A percentile compares a stretch with the other conserved stretches of the same genome.
These are phyloP conservation scores for Hypomyces rosellus DNA, from an alignment of 2,329 filamentous ascomycete species.

Conservation along the genomic window DNA sequence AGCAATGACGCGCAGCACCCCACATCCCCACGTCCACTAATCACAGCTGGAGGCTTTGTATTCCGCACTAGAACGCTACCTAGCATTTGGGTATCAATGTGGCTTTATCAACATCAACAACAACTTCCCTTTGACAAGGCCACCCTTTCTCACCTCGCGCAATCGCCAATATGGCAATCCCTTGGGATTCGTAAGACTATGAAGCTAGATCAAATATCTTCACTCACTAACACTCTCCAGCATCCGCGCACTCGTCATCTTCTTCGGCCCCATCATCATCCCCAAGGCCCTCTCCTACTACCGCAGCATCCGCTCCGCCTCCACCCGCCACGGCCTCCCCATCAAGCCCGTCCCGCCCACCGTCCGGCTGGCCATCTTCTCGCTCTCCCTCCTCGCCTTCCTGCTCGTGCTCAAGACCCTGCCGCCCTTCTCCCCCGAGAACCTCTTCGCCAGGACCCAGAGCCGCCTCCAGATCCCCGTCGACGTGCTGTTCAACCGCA, in stretches of 20 bases:
- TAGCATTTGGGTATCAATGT: conserved; percentile 4
- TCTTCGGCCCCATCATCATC: conserved; percentile 66
- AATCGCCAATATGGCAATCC: conserved; percentile 11
- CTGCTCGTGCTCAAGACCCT: conserved; percentile 54
- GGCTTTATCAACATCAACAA: not conserved
- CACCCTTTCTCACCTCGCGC: not conserved
- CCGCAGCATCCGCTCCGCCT: conserved; percentile 45
- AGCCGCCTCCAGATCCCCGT: conserved; percentile 81
- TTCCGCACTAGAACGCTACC: not conserved
- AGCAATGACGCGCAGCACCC: not conserved
- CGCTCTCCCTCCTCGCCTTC: conserved; percentile 48
- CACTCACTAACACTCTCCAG: conserved; percentile 28
- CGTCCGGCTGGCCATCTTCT: conserved; percentile 50
- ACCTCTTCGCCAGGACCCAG: conserved; percentile 71
- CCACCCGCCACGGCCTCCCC: conserved; percentile 37
- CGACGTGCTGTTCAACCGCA: conserved; percentile 75
- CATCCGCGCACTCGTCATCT: conserved; percentile 49
- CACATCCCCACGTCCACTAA: too few species aligned
- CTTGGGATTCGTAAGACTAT: conserved; percentile 20
- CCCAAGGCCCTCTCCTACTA: conserved; percentile 61
- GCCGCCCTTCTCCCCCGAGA: conserved; percentile 64
- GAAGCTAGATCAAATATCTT: too few species aligned
- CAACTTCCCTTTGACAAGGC: not conserved
- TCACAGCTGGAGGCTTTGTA: too few species aligned
- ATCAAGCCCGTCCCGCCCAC: conserved; percentile 49